Evolutionary conservation across 73 alveolate species (phyloP).

Genomic region (Tetrahymena borealis): DNA sequence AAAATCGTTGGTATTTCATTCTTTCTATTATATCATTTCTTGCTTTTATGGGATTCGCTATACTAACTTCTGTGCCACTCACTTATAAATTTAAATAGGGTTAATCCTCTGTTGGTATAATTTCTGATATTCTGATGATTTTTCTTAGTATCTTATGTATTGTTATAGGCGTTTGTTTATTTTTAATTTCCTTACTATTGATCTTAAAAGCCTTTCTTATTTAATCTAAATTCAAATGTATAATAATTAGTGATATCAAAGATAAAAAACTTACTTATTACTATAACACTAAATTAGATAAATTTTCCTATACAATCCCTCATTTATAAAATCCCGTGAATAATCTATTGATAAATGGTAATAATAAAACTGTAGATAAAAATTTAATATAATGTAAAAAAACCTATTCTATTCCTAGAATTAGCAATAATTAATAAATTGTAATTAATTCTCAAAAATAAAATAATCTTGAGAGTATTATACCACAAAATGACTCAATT

Average conservation of each 20-base stretch:
- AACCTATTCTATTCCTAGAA: no score
- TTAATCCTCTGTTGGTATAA: no score
- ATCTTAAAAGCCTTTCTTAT: background rate
- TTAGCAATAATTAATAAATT: no score
- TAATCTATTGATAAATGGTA: background rate
- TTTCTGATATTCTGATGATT: no score
- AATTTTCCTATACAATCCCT: background rate
- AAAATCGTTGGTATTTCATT: background rate
- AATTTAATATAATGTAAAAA: no score
- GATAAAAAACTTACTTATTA: background rate
- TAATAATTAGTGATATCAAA: background rate
- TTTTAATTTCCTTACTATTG: background rate
- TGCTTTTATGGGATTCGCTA: background rate
- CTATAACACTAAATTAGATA: background rate
- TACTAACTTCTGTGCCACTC: no score
- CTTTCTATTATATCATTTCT: background rate
- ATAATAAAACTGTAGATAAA: background rate
- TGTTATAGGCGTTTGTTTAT: no score
- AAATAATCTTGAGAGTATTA: no score
- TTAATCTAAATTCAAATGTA: background rate
- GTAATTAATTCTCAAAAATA: no score
- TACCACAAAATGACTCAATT: no score
- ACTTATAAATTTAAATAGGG: no score
- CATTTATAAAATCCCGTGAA: background rate
- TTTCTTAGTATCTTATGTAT: no score